phyloP scores from a whole-genome alignment of 257 asterid genomes.

The Lithospermum erythrorhizon region DNA sequence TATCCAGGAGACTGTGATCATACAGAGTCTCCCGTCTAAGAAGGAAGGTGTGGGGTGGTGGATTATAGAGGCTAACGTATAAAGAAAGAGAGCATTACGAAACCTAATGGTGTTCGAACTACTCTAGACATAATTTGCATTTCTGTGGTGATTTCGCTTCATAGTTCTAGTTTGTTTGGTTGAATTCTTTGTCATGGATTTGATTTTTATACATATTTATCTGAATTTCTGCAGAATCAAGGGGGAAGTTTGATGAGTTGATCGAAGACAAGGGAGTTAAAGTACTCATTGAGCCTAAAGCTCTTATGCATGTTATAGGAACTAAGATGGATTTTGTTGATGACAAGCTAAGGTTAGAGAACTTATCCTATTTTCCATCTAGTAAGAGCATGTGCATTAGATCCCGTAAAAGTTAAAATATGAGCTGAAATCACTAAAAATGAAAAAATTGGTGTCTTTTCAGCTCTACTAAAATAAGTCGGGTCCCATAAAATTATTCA shows the following conservation, averaged over 20 bases:
- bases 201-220: background rate
- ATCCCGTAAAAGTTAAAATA: too few species aligned
- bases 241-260: constrained; percentile 2
- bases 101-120: too few species aligned
- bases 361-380: background rate
- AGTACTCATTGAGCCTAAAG: constrained; percentile 32
- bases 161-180: background rate
- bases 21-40: too few species aligned
- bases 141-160: background rate
- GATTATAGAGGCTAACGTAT: too few species aligned
- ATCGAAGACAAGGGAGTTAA: constrained; percentile 28
- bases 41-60: too few species aligned
- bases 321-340: constrained; percentile 37
- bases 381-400: background rate
- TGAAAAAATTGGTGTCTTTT: too few species aligned
- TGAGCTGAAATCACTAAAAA: too few species aligned
- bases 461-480: too few species aligned
- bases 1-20: too few species aligned
- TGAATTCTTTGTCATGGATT: background rate
- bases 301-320: constrained; percentile 33
- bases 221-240: background rate
- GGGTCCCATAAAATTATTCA: too few species aligned
- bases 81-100: too few species aligned
- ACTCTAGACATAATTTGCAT: background rate
- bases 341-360: constrained; percentile 29